phyloP scores from a whole-genome alignment of 2,329 filamentous ascomycete species.

The Dryadomyces quercus-mongolicae region DNA sequence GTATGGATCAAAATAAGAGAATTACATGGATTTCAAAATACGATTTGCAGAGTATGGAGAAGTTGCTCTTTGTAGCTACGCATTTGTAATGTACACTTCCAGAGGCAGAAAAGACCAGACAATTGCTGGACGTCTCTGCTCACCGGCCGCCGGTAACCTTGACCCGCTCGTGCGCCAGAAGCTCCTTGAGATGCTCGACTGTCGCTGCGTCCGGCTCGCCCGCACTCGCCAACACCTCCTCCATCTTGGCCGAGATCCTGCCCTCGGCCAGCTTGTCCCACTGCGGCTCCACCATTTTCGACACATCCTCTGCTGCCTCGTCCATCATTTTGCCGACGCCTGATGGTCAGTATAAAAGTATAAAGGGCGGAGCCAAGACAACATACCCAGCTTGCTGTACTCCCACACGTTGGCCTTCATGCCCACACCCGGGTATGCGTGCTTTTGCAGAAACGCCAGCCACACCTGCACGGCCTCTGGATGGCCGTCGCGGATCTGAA shows the following conservation, averaged over 20 bases:
- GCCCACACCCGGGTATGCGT: conserved; percentile 90
- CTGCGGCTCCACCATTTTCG: conserved; percentile 31
- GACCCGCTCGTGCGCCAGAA: conserved; percentile 9
- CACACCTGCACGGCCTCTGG: conserved; percentile 81
- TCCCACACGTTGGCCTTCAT: conserved; percentile 99
- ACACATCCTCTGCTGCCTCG: conserved; percentile 28
- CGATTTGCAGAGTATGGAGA: too few species aligned
- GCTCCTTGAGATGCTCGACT: conserved; percentile 37
- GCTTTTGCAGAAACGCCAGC: conserved; percentile 84
- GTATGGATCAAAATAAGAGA: too few species aligned
- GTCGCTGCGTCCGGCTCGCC: conserved; percentile 21
- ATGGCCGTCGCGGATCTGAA: conserved; percentile 87
- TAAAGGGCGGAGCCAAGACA: not conserved
- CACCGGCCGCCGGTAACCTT: conserved; percentile 16
- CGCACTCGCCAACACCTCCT: conserved; percentile 36
- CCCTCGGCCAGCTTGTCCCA: conserved; percentile 45
- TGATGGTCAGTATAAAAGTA: conserved; percentile 15
- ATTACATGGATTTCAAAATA: too few species aligned
- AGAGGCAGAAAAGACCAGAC: too few species aligned
- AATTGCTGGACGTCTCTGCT: too few species aligned
- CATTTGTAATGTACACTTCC: too few species aligned
- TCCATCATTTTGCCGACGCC: conserved; percentile 42
- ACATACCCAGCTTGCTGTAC: conserved; percentile 59
- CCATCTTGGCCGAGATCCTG: conserved; percentile 38
- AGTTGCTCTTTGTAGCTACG: too few species aligned